These are phyloP conservation scores for Ambrosiella xylebori DNA, from an alignment of 2,329 filamentous ascomycete genomes.

Conservation along the genomic window DNA sequence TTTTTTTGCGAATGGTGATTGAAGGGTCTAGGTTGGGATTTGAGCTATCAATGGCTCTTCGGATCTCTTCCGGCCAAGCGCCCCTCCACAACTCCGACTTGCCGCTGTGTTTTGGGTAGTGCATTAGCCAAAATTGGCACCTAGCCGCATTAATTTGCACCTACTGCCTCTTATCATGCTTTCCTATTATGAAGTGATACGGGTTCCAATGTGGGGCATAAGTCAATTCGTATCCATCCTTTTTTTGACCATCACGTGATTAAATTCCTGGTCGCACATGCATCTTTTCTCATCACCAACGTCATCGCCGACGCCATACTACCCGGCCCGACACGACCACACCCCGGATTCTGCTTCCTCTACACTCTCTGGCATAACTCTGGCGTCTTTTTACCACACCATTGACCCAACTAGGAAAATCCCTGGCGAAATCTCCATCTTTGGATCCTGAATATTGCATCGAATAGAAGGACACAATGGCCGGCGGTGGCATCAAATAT, in stretches of 20 bases:
- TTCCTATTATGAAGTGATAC: not conserved
- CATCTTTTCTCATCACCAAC: not conserved
- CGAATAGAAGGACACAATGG: constrained; percentile 39
- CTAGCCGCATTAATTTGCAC: not conserved
- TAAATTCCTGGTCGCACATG: not conserved
- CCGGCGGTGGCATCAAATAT: constrained; percentile 72
- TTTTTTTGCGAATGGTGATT: not conserved
- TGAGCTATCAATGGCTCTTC: not conserved
- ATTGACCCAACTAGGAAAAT: too few relatives aligned
- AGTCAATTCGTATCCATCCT: not conserved
- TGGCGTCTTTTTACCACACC: not conserved
- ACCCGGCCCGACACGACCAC: not conserved
- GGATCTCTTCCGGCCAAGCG: not conserved
- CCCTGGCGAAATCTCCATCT: too few relatives aligned
- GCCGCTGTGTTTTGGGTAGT: not conserved
- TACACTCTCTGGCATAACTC: not conserved
- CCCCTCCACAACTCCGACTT: not conserved
- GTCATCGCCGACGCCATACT: not conserved
- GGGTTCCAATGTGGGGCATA: not conserved
- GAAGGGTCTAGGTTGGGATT: not conserved
- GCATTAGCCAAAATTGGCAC: not conserved
- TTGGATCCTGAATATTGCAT: too few relatives aligned
- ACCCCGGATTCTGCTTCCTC: not conserved
- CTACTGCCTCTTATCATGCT: not conserved
- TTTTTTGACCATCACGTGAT: not conserved